Evolutionary conservation across 345 rosid genomes (phyloP).

Genomic region (Populus davidiana): DNA sequence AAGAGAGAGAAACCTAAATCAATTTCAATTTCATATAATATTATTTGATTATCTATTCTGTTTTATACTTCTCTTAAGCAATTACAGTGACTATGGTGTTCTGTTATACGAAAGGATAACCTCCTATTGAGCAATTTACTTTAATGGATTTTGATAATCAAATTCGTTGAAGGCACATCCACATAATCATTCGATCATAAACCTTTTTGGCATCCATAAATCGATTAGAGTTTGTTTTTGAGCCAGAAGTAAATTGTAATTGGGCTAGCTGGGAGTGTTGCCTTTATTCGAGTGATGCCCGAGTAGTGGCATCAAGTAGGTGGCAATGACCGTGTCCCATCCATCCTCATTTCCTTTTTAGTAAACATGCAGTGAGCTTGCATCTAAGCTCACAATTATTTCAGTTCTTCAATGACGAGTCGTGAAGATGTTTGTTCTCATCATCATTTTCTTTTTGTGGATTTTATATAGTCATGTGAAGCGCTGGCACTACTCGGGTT

Average conservation of each 20-base stretch:
- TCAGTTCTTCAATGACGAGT: neutral
- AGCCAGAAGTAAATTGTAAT: neutral
- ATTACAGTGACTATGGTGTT: neutral
- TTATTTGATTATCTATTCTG: neutral
- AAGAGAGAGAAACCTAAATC: neutral
- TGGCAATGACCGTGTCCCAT: neutral
- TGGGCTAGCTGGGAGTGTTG: neutral
- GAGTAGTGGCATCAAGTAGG: neutral
- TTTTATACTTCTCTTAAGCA: neutral
- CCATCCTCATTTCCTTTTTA: neutral
- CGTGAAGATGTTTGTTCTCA: neutral
- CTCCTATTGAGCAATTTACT: neutral
- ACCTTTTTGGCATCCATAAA: neutral
- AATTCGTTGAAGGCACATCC: neutral
- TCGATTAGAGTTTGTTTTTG: neutral
- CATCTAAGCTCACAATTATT: neutral
- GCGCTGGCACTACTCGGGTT: neutral
- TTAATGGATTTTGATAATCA: neutral
- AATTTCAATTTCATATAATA: neutral
- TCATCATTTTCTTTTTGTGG: neutral
- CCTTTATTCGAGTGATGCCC: neutral
- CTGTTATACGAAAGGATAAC: neutral
- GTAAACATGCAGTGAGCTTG: neutral
- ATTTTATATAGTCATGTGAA: neutral
- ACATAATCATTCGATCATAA: neutral